phyloP scores from a whole-genome alignment of 768 basidiomycete species.

The Hirschioporus abietinus region DNA sequence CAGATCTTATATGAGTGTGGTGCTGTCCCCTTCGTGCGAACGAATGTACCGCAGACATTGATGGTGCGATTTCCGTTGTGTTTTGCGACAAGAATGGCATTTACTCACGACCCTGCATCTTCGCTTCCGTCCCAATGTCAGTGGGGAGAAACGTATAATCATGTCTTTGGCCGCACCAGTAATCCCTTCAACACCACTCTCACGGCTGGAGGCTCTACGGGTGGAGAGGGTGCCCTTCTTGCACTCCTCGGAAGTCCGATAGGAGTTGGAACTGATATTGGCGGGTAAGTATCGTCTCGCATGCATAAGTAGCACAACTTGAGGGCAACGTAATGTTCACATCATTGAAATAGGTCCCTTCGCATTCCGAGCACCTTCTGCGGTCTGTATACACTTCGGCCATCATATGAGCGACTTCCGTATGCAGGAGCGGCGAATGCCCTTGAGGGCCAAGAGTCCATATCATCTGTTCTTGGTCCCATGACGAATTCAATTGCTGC shows the following conservation, averaged over 20 bases:
- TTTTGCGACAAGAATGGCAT: slow-evolving; percentile 7
- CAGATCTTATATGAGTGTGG: slow-evolving; percentile 49
- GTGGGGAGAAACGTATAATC: slow-evolving; percentile 56
- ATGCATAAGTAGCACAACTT: not conserved
- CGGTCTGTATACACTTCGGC: slow-evolving; percentile 54
- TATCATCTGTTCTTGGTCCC: slow-evolving; percentile 53
- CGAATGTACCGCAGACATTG: slow-evolving; percentile 53
- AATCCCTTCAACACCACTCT: slow-evolving; percentile 56
- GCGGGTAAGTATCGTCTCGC: slow-evolving; percentile 34
- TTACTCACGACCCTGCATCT: not conserved
- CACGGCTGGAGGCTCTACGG: slow-evolving; percentile 60
- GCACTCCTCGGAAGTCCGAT: slow-evolving; percentile 55
- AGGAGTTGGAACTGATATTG: slow-evolving; percentile 61
- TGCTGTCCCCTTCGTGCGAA: slow-evolving; percentile 54
- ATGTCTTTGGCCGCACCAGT: slow-evolving; percentile 55
- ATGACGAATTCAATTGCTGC: slow-evolving; percentile 47
- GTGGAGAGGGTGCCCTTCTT: slow-evolving; percentile 62
- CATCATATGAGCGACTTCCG: slow-evolving; percentile 50
- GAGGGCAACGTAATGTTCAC: not conserved
- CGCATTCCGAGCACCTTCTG: slow-evolving; percentile 54
- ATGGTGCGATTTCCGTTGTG: slow-evolving; percentile 28
- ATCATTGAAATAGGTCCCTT: slow-evolving; percentile 33
- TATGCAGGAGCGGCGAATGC: slow-evolving; percentile 49
- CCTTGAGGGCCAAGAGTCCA: slow-evolving; percentile 50
- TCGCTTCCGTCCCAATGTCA: slow-evolving; percentile 13